Percentiles rank a stretch among this genome's conserved stretches.
phyloP scores from a whole-genome alignment of 768 basidiomycete genomes.

The Mycena rebaudengoi region DNA sequence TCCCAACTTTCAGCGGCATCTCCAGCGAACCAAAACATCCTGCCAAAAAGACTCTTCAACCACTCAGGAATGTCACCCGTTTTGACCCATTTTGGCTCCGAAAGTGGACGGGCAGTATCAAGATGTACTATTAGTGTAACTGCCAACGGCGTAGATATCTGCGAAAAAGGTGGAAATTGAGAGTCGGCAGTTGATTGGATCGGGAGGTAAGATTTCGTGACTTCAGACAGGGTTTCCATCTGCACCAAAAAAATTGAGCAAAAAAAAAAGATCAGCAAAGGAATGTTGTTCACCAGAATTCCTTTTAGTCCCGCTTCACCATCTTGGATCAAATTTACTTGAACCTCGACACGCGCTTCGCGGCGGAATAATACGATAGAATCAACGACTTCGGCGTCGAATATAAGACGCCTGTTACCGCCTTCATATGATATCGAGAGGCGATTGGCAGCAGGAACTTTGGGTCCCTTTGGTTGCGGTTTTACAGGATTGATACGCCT shows the following conservation, averaged over 20 bases:
- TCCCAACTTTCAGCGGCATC: constrained; percentile 93
- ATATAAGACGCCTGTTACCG: constrained; percentile 84
- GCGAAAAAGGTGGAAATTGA: constrained; percentile 76
- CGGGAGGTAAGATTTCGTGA: constrained; percentile 68
- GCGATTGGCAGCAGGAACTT: constrained; percentile 78
- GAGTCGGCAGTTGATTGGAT: constrained; percentile 57
- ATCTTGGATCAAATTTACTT: constrained; percentile 66
- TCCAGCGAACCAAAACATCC: constrained; percentile 87
- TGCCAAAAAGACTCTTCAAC: constrained; percentile 87
- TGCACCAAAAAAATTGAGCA: constrained; percentile 42
- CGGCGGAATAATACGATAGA: constrained; percentile 80
- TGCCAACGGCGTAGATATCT: constrained; percentile 58
- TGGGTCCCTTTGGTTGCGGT: constrained; percentile 47
- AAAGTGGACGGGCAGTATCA: constrained; percentile 87
- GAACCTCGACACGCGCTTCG: constrained; percentile 88
- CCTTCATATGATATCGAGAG: constrained; percentile 97
- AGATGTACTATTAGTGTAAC: constrained; percentile 79
- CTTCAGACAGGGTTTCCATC: constrained; percentile 60
- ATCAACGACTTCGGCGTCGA: constrained; percentile 90
- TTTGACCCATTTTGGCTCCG: constrained; percentile 97
- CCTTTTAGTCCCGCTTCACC: constrained; percentile 71
- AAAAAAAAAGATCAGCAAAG: constrained; percentile 5
- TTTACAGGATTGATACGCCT: constrained; percentile 48
- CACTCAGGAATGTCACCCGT: constrained; percentile 95
- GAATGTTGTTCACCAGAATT: constrained; percentile 67